Percentiles rank a stretch among this genome's conserved stretches.
phyloP scores from a whole-genome alignment of 345 rosid species.

The Mercurialis annua region DNA sequence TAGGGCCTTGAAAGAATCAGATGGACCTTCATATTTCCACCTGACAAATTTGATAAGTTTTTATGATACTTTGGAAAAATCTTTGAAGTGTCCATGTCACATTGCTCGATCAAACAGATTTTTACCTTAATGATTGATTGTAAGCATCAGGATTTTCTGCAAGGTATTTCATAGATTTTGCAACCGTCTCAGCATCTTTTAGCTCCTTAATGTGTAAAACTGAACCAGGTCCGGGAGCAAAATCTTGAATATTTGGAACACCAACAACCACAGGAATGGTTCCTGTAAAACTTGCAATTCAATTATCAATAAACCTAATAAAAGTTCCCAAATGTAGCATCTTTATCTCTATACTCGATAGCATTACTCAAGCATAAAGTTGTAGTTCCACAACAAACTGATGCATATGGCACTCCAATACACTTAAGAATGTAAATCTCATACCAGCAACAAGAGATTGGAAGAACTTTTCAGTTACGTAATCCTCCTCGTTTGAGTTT shows the following conservation, averaged over 20 bases:
- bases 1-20: slow-evolving; percentile 91
- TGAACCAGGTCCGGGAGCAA: slow-evolving; percentile 64
- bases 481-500: slow-evolving; percentile 98
- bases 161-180: slow-evolving; percentile 70
- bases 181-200: slow-evolving; percentile 56
- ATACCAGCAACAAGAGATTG: slow-evolving; percentile 95
- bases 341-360: background rate
- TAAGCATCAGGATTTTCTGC: slow-evolving; percentile 65
- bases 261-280: slow-evolving; percentile 89
- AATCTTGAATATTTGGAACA: slow-evolving; percentile 87
- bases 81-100: background rate
- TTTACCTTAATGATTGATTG: slow-evolving; percentile 69
- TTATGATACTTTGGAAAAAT: slow-evolving; percentile 2
- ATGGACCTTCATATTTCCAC: slow-evolving; percentile 97
- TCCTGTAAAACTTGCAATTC: slow-evolving; percentile 41
- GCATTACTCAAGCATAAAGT: background rate
- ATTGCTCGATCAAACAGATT: background rate
- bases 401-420: too few species aligned
- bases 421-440: background rate
- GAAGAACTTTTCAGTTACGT: slow-evolving; percentile 92
- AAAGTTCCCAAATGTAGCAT: background rate
- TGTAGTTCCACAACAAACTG: background rate
- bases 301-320: background rate
- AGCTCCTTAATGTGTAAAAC: slow-evolving; percentile 62
- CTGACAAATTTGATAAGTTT: slow-evolving; percentile 34